Conservation (phyloP, 164 flowering plant species). For the Tinospora cordifolia region DNA sequence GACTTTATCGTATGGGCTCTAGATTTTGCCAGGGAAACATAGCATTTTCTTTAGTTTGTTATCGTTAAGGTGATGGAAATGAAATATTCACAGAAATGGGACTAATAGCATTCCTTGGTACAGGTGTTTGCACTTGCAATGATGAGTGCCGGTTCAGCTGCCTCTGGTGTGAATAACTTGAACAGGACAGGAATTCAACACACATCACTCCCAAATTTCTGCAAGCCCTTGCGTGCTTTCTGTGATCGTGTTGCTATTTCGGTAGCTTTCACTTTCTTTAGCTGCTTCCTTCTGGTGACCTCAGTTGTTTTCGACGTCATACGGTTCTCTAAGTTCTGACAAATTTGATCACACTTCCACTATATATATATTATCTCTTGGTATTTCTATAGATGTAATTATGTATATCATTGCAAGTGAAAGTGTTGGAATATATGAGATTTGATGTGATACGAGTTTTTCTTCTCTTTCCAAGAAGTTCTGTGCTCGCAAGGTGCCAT, state of each 20-base stretch:
- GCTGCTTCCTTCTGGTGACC: conserved; percentile 54
- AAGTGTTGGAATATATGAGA: too few species aligned
- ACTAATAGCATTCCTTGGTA: conserved; percentile 1
- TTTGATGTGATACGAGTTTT: too few species aligned
- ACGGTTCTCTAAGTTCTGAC: conserved; percentile 51
- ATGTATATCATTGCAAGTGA: too few species aligned
- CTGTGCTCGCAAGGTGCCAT: too few species aligned
- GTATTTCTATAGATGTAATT: neutral
- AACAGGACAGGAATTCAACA: too few species aligned
- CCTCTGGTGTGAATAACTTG: conserved; percentile 12
- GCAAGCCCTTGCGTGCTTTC: conserved; percentile 56
- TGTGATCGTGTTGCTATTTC: conserved; percentile 72
- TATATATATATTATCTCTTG: neutral
- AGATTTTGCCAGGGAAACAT: too few species aligned
- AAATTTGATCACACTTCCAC: conserved; percentile 2
- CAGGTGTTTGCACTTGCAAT: conserved; percentile 72
- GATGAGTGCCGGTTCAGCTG: conserved; percentile 91
- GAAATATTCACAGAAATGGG: too few species aligned
- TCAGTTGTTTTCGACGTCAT: conserved; percentile 58
- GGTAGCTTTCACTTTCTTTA: conserved; percentile 60
- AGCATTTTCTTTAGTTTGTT: too few species aligned
- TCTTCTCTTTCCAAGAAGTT: too few species aligned
- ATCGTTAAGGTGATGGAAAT: too few species aligned
- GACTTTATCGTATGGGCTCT: neutral
- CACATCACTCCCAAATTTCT: too few species aligned